A percentile compares a stretch with the other conserved stretches of the same genome.
Conservation (phyloP, 2,329 filamentous ascomycete genomes). For the Talaromyces verruculosus region DNA sequence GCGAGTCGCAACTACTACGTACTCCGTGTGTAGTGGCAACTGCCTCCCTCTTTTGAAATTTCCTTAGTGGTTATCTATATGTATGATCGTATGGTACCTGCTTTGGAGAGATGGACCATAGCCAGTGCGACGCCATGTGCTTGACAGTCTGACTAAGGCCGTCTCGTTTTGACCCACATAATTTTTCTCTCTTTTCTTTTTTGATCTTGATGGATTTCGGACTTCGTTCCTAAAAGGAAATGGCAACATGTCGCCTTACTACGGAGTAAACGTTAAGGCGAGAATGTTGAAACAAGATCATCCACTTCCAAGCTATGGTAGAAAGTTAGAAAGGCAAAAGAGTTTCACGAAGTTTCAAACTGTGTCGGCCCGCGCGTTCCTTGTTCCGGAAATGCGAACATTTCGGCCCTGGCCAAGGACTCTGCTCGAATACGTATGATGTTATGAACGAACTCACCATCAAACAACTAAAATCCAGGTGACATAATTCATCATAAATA, state of each 20-base stretch:
- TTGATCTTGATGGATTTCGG: background rate
- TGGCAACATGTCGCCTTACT: background rate
- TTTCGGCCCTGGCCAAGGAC: background rate
- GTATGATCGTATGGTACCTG: background rate
- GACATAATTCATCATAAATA: background rate
- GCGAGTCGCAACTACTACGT: background rate
- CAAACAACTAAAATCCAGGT: background rate
- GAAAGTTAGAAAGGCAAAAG: background rate
- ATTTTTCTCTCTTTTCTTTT: background rate
- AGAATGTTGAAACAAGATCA: conserved; percentile 4
- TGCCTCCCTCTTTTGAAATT: background rate
- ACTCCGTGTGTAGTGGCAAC: conserved; percentile 4
- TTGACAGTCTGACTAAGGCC: conserved; percentile 1
- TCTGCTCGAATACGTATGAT: background rate
- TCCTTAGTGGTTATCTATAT: background rate
- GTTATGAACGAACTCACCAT: background rate
- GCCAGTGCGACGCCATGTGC: conserved; percentile 13
- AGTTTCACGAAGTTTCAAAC: background rate
- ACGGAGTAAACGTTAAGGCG: background rate
- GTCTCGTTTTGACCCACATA: background rate
- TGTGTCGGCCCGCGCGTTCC: background rate
- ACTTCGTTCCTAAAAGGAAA: conserved; percentile 1
- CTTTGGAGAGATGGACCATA: conserved; percentile 6
- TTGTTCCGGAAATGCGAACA: background rate
- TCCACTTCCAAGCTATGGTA: background rate